These are phyloP conservation scores for Podaxis sp. DNA, from an alignment of 768 basidiomycete species.

Conservation along the genomic window DNA sequence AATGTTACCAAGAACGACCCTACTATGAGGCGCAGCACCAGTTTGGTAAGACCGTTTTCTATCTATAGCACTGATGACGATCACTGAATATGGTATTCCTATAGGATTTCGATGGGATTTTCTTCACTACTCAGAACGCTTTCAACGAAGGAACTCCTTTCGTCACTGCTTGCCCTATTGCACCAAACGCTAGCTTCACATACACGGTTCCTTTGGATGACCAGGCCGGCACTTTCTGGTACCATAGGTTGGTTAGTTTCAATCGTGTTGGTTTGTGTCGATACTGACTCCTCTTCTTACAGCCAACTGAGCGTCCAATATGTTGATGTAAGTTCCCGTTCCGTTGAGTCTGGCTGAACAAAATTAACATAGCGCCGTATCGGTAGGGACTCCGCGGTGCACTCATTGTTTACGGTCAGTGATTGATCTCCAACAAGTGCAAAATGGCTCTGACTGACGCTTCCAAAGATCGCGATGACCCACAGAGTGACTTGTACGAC, in stretches of 20 bases:
- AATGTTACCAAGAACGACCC: constrained; percentile 31
- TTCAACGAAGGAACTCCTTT: constrained; percentile 28
- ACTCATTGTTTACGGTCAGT: constrained; percentile 32
- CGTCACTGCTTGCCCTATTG: constrained; percentile 32
- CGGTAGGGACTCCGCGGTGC: constrained; percentile 38
- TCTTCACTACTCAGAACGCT: constrained; percentile 21
- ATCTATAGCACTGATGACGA: not conserved
- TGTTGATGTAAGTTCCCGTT: constrained; percentile 25
- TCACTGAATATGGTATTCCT: not conserved
- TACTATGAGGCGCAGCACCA: constrained; percentile 32
- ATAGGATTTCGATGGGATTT: constrained; percentile 22
- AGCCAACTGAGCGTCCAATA: not conserved
- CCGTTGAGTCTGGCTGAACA: too few relatives aligned
- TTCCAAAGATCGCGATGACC: constrained; percentile 34
- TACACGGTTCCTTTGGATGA: constrained; percentile 27
- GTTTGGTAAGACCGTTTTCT: constrained; percentile 19
- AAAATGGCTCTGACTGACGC: not conserved
- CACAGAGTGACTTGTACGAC: constrained; percentile 30
- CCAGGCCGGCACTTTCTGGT: constrained; percentile 35
- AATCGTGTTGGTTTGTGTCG: too few relatives aligned
- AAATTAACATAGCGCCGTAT: not conserved
- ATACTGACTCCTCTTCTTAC: too few relatives aligned
- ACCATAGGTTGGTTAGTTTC: constrained; percentile 17
- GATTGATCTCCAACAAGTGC: not conserved
- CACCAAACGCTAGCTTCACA: constrained; percentile 27